A percentile compares a stretch with the other conserved stretches of the same genome.
Conservation (phyloP, 495 filamentous ascomycete genomes). For the Penicillium lividum region DNA sequence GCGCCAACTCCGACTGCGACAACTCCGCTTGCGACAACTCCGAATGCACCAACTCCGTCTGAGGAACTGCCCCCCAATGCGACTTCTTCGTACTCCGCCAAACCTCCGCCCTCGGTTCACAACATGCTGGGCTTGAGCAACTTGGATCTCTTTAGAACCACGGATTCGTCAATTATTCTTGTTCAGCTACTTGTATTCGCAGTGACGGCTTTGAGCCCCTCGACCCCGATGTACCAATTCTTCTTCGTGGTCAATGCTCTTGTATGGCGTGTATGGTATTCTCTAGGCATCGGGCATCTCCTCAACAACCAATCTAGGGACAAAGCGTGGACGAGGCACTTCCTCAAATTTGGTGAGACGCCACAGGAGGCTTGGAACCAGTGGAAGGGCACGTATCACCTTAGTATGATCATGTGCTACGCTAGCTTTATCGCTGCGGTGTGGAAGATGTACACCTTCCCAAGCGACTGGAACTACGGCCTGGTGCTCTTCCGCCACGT, state of each 20-base stretch:
- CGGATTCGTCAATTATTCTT: constrained; percentile 77
- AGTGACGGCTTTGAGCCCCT: constrained; percentile 74
- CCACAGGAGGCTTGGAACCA: constrained; percentile 92
- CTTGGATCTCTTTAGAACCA: constrained; percentile 82
- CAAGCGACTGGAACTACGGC: constrained; percentile 81
- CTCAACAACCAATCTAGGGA: constrained; percentile 81
- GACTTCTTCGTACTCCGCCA: constrained; percentile 37
- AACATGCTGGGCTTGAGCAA: constrained; percentile 79
- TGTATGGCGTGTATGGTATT: constrained; percentile 89
- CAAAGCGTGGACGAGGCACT: constrained; percentile 94
- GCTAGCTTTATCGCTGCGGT: constrained; percentile 85
- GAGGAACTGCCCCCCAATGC: constrained; percentile 44
- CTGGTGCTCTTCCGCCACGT: constrained; percentile 84
- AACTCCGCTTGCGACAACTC: constrained; percentile 16
- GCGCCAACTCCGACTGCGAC: constrained; percentile 31
- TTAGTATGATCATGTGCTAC: constrained; percentile 87
- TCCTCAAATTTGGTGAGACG: constrained; percentile 92
- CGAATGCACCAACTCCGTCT: constrained; percentile 14
- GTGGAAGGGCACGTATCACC: constrained; percentile 95
- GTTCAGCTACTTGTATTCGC: constrained; percentile 71
- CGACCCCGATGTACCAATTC: constrained; percentile 68
- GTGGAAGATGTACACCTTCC: constrained; percentile 93
- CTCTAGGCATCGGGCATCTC: constrained; percentile 81
- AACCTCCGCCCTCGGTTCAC: constrained; percentile 67
- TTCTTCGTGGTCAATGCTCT: constrained; percentile 81